These are phyloP conservation scores for Posidonia oceanica DNA, from an alignment of 116 monocot genomes.

Conservation along the genomic window DNA sequence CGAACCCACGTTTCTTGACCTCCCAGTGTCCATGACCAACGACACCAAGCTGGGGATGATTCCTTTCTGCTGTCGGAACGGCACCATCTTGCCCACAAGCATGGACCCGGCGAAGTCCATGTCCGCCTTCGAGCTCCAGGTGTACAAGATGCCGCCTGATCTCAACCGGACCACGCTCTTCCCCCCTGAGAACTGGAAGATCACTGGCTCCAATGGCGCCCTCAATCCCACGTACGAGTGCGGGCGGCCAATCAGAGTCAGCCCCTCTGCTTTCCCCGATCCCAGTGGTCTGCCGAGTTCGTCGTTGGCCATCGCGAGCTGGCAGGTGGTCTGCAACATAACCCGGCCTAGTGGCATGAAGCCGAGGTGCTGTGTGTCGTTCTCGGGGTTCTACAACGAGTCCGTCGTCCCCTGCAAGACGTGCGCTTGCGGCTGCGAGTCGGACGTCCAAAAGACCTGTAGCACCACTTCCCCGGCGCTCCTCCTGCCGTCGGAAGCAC, in stretches of 20 bases:
- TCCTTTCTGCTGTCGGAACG: constrained; percentile 75
- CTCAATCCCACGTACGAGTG: constrained; percentile 70
- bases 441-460: constrained; percentile 27
- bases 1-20: constrained; percentile 58
- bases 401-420: constrained; percentile 82
- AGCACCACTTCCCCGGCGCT: constrained; percentile 49
- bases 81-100: constrained; percentile 51
- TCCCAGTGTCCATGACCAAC: constrained; percentile 37
- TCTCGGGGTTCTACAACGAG: constrained; percentile 83
- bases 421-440: constrained; percentile 74
- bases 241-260: constrained; percentile 44
- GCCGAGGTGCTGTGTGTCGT: constrained; percentile 89
- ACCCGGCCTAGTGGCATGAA: constrained; percentile 16
- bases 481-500: constrained; percentile 63
- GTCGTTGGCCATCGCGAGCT: constrained; percentile 50
- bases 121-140: constrained; percentile 85
- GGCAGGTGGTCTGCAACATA: constrained; percentile 94
- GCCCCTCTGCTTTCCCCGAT: constrained; percentile 47
- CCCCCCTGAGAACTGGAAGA: constrained; percentile 35
- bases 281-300: constrained; percentile 52
- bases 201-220: constrained; percentile 33
- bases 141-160: constrained; percentile 93
- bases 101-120: constrained; percentile 49
- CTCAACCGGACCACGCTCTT: constrained; percentile 52
- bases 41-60: constrained; percentile 46